Percentiles rank a stretch among this genome's conserved stretches.
These are phyloP conservation scores for Boletales sp. DNA, from an alignment of 768 basidiomycete species.

Conservation along the genomic window DNA sequence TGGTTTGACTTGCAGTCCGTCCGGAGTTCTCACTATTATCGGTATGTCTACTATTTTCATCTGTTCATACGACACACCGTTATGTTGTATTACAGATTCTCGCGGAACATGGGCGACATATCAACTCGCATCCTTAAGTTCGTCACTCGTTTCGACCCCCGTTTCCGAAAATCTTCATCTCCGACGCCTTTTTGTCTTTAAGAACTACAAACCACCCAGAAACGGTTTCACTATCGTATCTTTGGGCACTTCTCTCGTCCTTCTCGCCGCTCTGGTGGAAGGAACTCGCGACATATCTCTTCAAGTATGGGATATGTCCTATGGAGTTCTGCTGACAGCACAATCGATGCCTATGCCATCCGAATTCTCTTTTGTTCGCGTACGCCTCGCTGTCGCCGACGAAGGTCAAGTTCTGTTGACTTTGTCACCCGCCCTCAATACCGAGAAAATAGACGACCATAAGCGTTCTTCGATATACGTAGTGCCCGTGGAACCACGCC, in stretches of 20 bases:
- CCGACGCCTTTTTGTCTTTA: constrained; percentile 15
- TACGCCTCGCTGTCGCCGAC: constrained; percentile 32
- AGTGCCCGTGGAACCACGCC: constrained; percentile 52
- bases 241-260: constrained; percentile 54
- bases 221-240: constrained; percentile 40
- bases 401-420: constrained; percentile 52
- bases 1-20: constrained; percentile 34
- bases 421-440: constrained; percentile 36
- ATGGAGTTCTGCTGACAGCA: constrained; percentile 57
- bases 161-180: constrained; percentile 20
- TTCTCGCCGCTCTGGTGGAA: constrained; percentile 45
- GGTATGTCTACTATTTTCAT: constrained; percentile 32
- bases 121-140: constrained; percentile 27
- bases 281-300: constrained; percentile 43
- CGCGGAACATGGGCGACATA: constrained; percentile 43
- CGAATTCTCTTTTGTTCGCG: constrained; percentile 29
- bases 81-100: constrained; percentile 32
- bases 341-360: constrained; percentile 50
- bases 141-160: constrained; percentile 22
- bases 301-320: constrained; percentile 68
- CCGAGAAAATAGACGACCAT: constrained; percentile 3
- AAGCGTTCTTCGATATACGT: constrained; percentile 53
- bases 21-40: constrained; percentile 49
- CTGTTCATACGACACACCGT: neutral
- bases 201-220: constrained; percentile 7